These are phyloP conservation scores for Calonectria pauciramosa DNA, from an alignment of 2,329 filamentous ascomycete genomes.

Conservation along the genomic window DNA sequence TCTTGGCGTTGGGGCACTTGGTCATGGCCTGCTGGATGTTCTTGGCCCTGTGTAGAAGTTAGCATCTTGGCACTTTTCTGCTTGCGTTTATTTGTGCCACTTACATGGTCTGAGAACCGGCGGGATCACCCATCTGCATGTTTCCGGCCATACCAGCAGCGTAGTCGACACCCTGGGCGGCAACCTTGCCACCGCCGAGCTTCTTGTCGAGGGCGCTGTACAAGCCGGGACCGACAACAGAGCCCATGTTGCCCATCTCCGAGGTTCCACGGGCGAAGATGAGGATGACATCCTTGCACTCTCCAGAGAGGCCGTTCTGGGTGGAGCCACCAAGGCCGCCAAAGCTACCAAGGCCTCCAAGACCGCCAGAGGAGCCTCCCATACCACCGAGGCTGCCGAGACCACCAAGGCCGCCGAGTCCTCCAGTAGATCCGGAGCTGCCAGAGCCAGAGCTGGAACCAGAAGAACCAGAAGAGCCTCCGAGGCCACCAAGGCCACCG, in stretches of 20 bases:
- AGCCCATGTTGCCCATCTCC: conserved; percentile 18
- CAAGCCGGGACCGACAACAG: conserved; percentile 1
- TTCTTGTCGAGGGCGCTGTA: conserved; percentile 5
- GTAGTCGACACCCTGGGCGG: conserved; percentile 20
- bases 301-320: background rate
- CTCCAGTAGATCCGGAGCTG: background rate
- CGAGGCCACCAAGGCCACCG: background rate
- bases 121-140: conserved; percentile 12
- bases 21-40: conserved; percentile 6
- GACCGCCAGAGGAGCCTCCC: background rate
- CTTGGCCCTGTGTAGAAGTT: conserved; percentile 1
- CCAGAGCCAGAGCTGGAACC: background rate
- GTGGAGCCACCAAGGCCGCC: background rate
- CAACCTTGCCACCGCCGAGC: background rate
- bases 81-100: background rate
- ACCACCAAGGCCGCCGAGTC: background rate
- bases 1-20: conserved; percentile 16
- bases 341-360: background rate
- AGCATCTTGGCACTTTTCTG: background rate
- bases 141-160: conserved; percentile 14
- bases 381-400: background rate
- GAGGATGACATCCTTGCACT: conserved; percentile 16
- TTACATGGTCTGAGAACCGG: conserved; percentile 13
- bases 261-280: conserved; percentile 22
- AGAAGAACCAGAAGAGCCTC: background rate